Evolutionary conservation across 164 flowering plant species (phyloP).

Genomic region (Macadamia tetraphylla): DNA sequence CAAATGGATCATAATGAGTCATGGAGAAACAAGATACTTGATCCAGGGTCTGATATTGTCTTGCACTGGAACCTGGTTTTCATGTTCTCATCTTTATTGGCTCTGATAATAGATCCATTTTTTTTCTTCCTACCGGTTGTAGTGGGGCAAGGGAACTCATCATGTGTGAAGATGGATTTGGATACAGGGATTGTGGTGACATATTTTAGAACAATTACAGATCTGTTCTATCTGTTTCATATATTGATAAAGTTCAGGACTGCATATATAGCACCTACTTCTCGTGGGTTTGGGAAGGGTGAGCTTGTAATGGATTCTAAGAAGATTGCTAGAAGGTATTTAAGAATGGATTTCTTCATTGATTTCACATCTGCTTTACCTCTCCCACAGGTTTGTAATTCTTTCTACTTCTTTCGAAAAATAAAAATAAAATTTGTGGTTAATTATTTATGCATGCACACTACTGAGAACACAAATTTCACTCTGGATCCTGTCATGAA

Average conservation of each 20-base stretch:
- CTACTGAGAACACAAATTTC: neutral
- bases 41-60: constrained; percentile 73
- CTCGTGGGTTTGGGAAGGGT: constrained; percentile 81
- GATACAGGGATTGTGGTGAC: constrained; percentile 60
- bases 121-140: constrained; percentile 71
- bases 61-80: constrained; percentile 72
- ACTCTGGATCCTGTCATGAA: neutral
- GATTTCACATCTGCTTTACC: constrained; percentile 74
- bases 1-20: constrained; percentile 30
- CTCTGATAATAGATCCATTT: constrained; percentile 83
- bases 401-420: neutral
- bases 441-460: too few species aligned
- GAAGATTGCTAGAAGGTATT: constrained; percentile 58
- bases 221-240: constrained; percentile 63
- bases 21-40: constrained; percentile 52
- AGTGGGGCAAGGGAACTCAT: constrained; percentile 18
- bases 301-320: constrained; percentile 84
- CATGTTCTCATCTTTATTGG: constrained; percentile 69
- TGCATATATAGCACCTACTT: constrained; percentile 70
- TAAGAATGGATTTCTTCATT: constrained; percentile 64
- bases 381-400: constrained; percentile 69
- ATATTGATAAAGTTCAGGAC: constrained; percentile 67
- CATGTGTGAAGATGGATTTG: constrained; percentile 57
- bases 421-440: too few species aligned
- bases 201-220: constrained; percentile 55